Evolutionary conservation across 1,284 basidiomycete genomes (phyloP).

Genomic region (Leccinum variabile): DNA sequence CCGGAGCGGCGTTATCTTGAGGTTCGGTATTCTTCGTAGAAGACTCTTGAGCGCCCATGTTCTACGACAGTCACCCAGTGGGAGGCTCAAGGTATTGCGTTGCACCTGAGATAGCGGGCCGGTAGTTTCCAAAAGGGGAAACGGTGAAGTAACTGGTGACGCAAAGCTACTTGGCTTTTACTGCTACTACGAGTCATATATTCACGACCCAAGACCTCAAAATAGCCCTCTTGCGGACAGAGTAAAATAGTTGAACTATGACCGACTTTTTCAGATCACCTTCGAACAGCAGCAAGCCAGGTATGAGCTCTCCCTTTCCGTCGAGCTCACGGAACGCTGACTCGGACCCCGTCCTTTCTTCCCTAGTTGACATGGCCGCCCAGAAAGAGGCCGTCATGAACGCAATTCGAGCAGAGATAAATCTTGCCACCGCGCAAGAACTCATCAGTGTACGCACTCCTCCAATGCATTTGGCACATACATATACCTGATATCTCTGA

Average conservation of each 20-base stretch:
- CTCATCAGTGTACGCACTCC: conserved; percentile 64
- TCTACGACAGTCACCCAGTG: neutral
- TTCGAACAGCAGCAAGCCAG: conserved; percentile 37
- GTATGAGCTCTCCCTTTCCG: conserved; percentile 22
- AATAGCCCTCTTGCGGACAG: neutral
- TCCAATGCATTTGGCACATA: neutral
- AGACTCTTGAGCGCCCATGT: conserved; percentile 74
- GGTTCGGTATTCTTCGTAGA: conserved; percentile 39
- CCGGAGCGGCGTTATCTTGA: conserved; percentile 38
- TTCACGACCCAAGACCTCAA: neutral
- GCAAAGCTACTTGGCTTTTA: neutral
- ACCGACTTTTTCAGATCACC: conserved; percentile 48
- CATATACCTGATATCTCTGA: conserved; percentile 2
- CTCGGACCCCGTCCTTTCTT: neutral
- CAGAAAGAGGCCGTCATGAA: conserved; percentile 73
- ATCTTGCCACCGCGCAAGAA: conserved; percentile 75
- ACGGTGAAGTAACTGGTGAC: neutral
- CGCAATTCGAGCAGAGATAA: conserved; percentile 69
- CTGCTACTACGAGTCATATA: neutral
- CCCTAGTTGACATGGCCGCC: conserved; percentile 56
- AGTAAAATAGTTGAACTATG: conserved; percentile 36
- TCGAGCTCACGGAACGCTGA: conserved; percentile 1
- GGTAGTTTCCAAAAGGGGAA: conserved; percentile 19
- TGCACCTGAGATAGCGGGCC: neutral
- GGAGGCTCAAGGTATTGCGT: neutral